Evolutionary conservation across 2,329 filamentous ascomycete species (phyloP), one percentile per base, ranked within the genome.

Genomic region (Paracorniculantispora psalliotae): DNA sequence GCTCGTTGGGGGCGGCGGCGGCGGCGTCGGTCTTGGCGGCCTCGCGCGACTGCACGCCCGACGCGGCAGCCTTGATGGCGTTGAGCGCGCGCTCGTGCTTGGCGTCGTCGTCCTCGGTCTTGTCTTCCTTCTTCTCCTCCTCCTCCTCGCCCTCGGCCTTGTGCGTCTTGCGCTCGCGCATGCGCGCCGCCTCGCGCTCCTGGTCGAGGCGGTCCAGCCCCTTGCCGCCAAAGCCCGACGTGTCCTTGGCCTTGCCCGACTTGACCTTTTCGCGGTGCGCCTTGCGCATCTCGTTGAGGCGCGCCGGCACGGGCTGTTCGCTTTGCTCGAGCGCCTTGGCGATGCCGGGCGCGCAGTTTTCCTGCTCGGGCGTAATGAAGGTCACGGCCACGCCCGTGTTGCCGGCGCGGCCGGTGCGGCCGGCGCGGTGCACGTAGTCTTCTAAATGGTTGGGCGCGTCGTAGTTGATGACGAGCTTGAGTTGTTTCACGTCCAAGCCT

Each of bases 391-490:
- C 96, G 63, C 94, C 94, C 23, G 86, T 96, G 68, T 97, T 96
- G 43, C 94, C 94, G 48, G 94, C 94, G 70, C 94, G 88, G 12
- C 94, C 94, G 8, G 94, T 97, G 67, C 94, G 90, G 50, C 94
- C 94, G 58, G 90, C 91, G 63, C 94, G 88, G 72, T 97, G 94
- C 43, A 97, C 93, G 68, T 97, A 97, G 69, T 97, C 94, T 74
- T 99, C 94, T 62, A 96, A 75, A 75, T 97, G 92, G 67, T 96
- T 96, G 1, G 92, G 93, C 1, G 89, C 90, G 69, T 97, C 92
- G 70, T 91, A 97, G 74, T 97, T 97, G 75, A 99, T 87, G 57
- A 99, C 94, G 33, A 97, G 82, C 73, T 96, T 97, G 35, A 99
- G 81, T 71, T 96, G 91, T 75, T 97, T 96, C 47, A 99, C 93